Conservation (phyloP, 2,329 filamentous ascomycete genomes). For the Polychaeton citri region DNA sequence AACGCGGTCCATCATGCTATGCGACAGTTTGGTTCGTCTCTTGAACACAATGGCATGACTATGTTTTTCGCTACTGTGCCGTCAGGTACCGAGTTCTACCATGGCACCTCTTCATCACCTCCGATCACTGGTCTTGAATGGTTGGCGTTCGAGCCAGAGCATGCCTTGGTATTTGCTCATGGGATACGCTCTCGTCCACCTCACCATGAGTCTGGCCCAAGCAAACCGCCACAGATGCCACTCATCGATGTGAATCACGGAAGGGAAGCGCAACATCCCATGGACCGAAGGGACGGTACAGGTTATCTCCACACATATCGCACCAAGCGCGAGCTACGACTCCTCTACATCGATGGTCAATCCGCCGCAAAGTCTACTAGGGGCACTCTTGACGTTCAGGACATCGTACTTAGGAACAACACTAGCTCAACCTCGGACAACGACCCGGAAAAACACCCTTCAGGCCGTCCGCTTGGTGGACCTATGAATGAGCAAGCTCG, state of each 20-base stretch:
- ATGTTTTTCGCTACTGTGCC: slow-evolving; percentile 55
- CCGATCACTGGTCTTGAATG: slow-evolving; percentile 48
- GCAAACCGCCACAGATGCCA: background rate
- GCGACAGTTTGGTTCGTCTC: slow-evolving; percentile 59
- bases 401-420: slow-evolving; percentile 42
- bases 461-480: slow-evolving; percentile 5
- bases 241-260: background rate
- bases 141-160: slow-evolving; percentile 66
- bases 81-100: slow-evolving; percentile 51
- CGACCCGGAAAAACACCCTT: slow-evolving; percentile 1
- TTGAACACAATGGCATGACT: slow-evolving; percentile 65
- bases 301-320: slow-evolving; percentile 58
- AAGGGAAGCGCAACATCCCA: background rate
- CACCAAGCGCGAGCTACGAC: slow-evolving; percentile 41
- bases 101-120: slow-evolving; percentile 39
- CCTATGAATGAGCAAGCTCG: slow-evolving; percentile 37
- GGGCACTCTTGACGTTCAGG: slow-evolving; percentile 57
- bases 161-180: slow-evolving; percentile 51
- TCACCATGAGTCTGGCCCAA: slow-evolving; percentile 2
- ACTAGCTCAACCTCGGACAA: slow-evolving; percentile 9
- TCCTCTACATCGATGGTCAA: slow-evolving; percentile 60
- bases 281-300: slow-evolving; percentile 1
- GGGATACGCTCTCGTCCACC: slow-evolving; percentile 11
- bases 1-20: slow-evolving; percentile 60
- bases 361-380: slow-evolving; percentile 51